Conservation (phyloP, 1,139 yeast species). For the Lodderomyces pseudojiufengensis region DNA sequence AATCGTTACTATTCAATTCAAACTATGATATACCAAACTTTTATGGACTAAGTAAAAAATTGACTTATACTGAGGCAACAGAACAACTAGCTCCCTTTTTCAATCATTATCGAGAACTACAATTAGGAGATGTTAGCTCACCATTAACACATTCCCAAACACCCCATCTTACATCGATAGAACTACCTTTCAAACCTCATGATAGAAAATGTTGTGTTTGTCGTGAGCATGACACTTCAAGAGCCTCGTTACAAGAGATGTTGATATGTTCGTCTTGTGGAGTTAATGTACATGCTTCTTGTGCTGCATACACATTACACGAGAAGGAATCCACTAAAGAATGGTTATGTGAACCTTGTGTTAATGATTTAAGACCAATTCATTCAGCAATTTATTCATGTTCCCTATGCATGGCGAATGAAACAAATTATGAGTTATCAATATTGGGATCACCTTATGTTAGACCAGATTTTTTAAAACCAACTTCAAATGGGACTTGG, state of each 20-base stretch:
- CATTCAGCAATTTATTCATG: slow-evolving; percentile 62
- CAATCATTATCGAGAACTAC: slow-evolving; percentile 17
- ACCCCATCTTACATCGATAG: slow-evolving; percentile 11
- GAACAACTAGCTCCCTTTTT: slow-evolving; percentile 10
- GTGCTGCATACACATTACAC: slow-evolving; percentile 54
- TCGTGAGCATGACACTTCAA: slow-evolving; percentile 32
- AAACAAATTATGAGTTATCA: slow-evolving; percentile 43
- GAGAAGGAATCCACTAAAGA: slow-evolving; percentile 25
- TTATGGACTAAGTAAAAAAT: slow-evolving; percentile 10
- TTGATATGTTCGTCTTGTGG: slow-evolving; percentile 69
- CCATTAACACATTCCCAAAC: slow-evolving; percentile 5
- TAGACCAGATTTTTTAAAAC: slow-evolving; percentile 65
- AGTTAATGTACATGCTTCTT: slow-evolving; percentile 63
- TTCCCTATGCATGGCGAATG: slow-evolving; percentile 58
- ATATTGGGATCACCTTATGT: slow-evolving; percentile 38
- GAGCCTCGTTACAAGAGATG: slow-evolving; percentile 25
- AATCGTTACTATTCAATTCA: background rate
- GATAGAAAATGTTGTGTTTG: slow-evolving; percentile 56
- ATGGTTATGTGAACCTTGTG: slow-evolving; percentile 86
- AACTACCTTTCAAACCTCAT: slow-evolving; percentile 12
- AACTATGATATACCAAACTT: slow-evolving; percentile 1
- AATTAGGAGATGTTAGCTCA: slow-evolving; percentile 15
- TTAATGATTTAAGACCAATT: slow-evolving; percentile 63
- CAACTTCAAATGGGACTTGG: slow-evolving; percentile 81
- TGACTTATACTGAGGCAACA: slow-evolving; percentile 10